A percentile compares a stretch with the other conserved stretches of the same genome.
phyloP scores from a whole-genome alignment of 1,284 basidiomycete genomes.

The Austroboletus novae-zelandiae region DNA sequence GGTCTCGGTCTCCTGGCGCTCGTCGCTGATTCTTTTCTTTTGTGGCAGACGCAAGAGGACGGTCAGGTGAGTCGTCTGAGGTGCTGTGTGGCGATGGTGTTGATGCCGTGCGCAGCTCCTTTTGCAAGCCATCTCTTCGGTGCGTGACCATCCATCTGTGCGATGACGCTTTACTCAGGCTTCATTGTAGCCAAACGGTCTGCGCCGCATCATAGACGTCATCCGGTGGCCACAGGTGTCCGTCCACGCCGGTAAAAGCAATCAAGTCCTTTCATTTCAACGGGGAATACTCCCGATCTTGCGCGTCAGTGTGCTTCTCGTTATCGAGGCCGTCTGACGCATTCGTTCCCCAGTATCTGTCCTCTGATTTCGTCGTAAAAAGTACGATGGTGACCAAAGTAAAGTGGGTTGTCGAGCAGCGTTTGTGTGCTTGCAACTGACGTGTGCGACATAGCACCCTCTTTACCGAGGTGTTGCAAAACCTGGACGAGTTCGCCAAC shows the following conservation, averaged over 20 bases:
- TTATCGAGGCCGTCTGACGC: not conserved
- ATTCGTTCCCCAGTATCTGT: constrained; percentile 47
- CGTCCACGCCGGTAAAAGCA: constrained; percentile 32
- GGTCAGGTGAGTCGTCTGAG: constrained; percentile 43
- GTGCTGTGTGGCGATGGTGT: too few species aligned
- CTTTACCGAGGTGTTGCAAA: constrained; percentile 51
- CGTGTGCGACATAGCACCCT: constrained; percentile 41
- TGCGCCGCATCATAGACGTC: constrained; percentile 52
- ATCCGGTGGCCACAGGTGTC: constrained; percentile 48
- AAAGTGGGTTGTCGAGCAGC: constrained; percentile 43
- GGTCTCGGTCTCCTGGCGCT: too few species aligned
- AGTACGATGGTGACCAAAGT: constrained; percentile 52
- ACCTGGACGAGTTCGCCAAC: constrained; percentile 45
- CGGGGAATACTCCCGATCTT: constrained; percentile 56
- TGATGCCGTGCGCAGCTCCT: constrained; percentile 35
- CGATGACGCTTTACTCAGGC: not conserved
- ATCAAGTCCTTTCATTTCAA: constrained; percentile 55
- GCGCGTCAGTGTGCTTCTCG: constrained; percentile 38
- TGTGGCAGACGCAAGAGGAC: constrained; percentile 45
- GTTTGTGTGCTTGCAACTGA: constrained; percentile 1
- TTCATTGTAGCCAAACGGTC: constrained; percentile 44
- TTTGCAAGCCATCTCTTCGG: constrained; percentile 42
- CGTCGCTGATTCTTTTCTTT: not conserved
- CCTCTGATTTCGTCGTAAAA: constrained; percentile 62
- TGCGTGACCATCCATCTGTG: constrained; percentile 17